Evolutionary conservation across 2,329 filamentous ascomycete species (phyloP).

Genomic region (Penicillium sp.): DNA sequence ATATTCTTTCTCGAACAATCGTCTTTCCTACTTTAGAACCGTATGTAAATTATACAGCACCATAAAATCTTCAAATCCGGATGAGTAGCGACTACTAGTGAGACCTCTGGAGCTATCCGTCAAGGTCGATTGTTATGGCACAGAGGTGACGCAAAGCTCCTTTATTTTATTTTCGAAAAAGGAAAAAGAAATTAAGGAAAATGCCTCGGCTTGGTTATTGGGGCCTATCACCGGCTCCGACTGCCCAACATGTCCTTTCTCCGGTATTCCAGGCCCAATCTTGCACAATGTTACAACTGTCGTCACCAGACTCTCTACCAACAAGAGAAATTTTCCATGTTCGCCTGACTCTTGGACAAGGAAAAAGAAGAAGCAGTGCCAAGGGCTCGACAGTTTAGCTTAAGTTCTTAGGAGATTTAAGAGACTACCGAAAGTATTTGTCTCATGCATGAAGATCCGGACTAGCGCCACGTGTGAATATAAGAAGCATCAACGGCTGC

Average conservation of each 20-base stretch:
- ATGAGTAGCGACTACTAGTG: not conserved
- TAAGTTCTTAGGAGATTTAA: not conserved
- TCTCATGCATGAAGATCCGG: constrained; percentile 36
- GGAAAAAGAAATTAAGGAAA: not conserved
- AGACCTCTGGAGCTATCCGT: not conserved
- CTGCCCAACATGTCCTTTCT: constrained; percentile 11
- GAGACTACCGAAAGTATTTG: constrained; percentile 3
- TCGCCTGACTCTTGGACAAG: constrained; percentile 4
- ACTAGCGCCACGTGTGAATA: constrained; percentile 38
- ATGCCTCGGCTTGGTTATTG: constrained; percentile 4
- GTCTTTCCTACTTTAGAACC: not conserved
- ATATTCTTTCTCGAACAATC: not conserved
- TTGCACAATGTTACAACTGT: constrained; percentile 8
- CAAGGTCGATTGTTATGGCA: not conserved
- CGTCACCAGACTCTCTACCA: constrained; percentile 9
- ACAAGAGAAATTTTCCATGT: not conserved
- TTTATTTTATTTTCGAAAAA: not conserved
- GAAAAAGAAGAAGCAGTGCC: not conserved
- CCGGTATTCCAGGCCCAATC: constrained; percentile 6
- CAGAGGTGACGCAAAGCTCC: constrained; percentile 7
- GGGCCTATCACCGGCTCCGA: constrained; percentile 6
- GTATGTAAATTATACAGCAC: not conserved
- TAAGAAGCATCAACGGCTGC: constrained; percentile 37
- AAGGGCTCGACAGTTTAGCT: not conserved
- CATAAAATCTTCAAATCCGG: not conserved